Conservation (phyloP, 257 asterid genomes). For the Voacanga thouarsii region DNA sequence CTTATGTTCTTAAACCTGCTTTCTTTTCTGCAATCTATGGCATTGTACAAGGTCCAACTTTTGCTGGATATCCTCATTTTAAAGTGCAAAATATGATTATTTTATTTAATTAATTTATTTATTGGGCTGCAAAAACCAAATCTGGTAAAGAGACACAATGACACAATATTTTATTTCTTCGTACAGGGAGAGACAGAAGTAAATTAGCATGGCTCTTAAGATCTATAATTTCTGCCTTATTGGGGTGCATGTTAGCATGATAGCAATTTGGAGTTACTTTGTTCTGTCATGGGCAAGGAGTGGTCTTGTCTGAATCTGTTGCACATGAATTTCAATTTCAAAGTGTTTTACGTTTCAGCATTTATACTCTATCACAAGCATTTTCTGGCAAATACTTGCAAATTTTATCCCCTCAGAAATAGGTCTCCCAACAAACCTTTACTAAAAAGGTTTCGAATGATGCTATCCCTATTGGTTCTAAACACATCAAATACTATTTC, state of each 20-base stretch:
- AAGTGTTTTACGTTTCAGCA: background rate
- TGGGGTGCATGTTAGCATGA: background rate
- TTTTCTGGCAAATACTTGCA: background rate
- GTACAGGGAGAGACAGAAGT: background rate
- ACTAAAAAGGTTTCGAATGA: background rate
- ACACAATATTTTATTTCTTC: background rate
- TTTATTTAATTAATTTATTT: background rate
- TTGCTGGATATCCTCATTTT: background rate
- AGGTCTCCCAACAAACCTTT: background rate
- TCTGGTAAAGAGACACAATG: background rate
- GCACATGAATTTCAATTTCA: background rate
- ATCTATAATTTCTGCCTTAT: background rate
- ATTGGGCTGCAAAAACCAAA: background rate
- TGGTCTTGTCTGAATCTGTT: background rate
- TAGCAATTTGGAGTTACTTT: background rate
- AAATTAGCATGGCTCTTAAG: background rate
- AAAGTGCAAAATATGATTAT: background rate
- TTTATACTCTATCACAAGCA: no score
- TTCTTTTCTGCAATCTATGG: background rate
- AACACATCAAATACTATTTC: background rate
- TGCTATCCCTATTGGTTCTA: background rate
- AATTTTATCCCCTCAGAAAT: background rate
- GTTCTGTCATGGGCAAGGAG: background rate
- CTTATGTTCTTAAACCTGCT: background rate
- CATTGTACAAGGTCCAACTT: background rate